Conservation (phyloP, 441 rosid genomes). For the Erysimum pusillum region DNA sequence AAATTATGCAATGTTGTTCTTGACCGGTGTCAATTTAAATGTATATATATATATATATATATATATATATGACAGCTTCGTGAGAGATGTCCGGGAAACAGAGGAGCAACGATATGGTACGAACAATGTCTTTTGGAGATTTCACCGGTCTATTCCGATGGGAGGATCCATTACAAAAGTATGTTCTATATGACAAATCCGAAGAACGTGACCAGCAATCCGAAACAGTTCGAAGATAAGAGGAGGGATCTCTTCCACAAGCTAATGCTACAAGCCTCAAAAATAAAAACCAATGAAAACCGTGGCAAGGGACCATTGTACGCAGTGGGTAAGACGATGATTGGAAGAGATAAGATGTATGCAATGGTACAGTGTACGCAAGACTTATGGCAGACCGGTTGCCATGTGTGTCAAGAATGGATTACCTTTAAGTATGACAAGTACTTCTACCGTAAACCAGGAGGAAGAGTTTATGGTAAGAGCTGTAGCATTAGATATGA, state of each 20-base stretch:
- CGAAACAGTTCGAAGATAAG: conserved; percentile 47
- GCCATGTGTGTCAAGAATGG: conserved; percentile 52
- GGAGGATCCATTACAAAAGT: conserved; percentile 56
- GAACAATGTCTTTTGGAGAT: conserved; percentile 63
- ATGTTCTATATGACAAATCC: conserved; percentile 57
- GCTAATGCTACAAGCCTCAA: conserved; percentile 27
- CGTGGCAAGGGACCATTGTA: conserved; percentile 39
- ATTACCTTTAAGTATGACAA: conserved; percentile 40
- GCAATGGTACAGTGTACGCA: conserved; percentile 56
- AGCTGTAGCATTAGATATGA: conserved; percentile 60
- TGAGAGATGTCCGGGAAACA: conserved; percentile 57
- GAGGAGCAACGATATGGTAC: conserved; percentile 69
- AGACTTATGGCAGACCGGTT: conserved; percentile 46
- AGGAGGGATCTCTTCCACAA: conserved; percentile 50
- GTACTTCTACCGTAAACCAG: conserved; percentile 43
- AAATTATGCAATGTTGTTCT: not conserved
- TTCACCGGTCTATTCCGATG: conserved; percentile 51
- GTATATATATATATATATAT: no score
- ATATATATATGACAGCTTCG: conserved; percentile 11
- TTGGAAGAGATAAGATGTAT: not conserved
- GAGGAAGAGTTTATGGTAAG: conserved; percentile 53
- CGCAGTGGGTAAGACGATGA: conserved; percentile 35
- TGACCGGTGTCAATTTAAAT: not conserved
- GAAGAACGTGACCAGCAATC: conserved; percentile 40
- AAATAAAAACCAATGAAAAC: conserved; percentile 44